A percentile compares a stretch with the other conserved stretches of the same genome.
These are phyloP conservation scores for Thalassiosira delicatula DNA, from an alignment of 352 stramenopile genomes.

Conservation along the genomic window DNA sequence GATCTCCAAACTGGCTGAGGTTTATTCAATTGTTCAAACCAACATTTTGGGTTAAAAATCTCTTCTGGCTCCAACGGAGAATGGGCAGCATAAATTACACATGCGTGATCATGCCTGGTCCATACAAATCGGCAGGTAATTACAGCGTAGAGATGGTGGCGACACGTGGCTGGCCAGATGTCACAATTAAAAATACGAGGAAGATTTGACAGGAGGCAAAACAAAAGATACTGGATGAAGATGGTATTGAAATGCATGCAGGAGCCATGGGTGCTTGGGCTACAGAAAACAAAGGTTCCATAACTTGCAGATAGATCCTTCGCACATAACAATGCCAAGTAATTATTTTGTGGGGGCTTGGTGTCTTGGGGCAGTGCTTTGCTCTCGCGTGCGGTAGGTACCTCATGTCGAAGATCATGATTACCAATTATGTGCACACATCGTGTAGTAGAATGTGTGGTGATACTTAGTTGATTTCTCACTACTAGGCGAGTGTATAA, in stretches of 20 bases:
- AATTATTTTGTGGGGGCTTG: too few relatives aligned
- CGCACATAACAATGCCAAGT: too few relatives aligned
- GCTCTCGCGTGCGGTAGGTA: too few relatives aligned
- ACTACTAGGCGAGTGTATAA: too few relatives aligned
- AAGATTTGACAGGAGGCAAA: constrained; percentile 54
- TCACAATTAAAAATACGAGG: constrained; percentile 67
- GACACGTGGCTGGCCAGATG: constrained; percentile 78
- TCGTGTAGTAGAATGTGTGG: too few relatives aligned
- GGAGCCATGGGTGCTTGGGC: constrained; percentile 91
- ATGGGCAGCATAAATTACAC: constrained; percentile 74
- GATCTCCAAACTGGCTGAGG: constrained; percentile 87
- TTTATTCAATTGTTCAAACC: constrained; percentile 81
- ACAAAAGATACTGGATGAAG: constrained; percentile 54
- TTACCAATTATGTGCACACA: too few relatives aligned
- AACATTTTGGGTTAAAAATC: constrained; percentile 75
- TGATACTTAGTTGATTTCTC: too few relatives aligned
- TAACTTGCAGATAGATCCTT: constrained; percentile 80
- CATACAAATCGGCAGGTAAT: constrained; percentile 70
- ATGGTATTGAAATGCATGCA: constrained; percentile 95
- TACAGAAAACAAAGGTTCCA: constrained; percentile 91
- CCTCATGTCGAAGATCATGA: too few relatives aligned
- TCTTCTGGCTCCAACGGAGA: constrained; percentile 44
- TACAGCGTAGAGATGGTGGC: constrained; percentile 83
- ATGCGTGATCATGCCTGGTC: constrained; percentile 75
- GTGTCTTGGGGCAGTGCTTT: too few relatives aligned